A percentile compares a stretch with the other conserved stretches of the same genome.
phyloP scores from a whole-genome alignment of 345 rosid species.

The Geranium rotundifolium region DNA sequence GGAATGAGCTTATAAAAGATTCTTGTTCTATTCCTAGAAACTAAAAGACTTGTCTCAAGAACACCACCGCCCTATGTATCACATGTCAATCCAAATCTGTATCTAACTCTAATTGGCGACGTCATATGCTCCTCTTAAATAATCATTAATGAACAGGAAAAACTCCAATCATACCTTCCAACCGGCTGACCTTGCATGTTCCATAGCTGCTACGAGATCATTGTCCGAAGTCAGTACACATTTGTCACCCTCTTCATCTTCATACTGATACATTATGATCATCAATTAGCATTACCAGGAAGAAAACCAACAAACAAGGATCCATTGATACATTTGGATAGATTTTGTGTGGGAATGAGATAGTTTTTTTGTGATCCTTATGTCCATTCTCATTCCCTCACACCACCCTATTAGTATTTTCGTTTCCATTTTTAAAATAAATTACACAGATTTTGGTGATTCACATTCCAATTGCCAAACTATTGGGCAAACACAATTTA shows the following conservation, averaged over 20 bases:
- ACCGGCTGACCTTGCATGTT: constrained; percentile 80
- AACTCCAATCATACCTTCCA: constrained; percentile 56
- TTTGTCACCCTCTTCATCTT: constrained; percentile 93
- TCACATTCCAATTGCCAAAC: no score
- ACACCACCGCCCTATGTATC: not conserved
- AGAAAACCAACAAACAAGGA: not conserved
- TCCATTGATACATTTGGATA: not conserved
- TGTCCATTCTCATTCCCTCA: no score
- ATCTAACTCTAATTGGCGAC: no score
- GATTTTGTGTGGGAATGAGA: no score
- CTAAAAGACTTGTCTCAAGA: no score
- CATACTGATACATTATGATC: constrained; percentile 45
- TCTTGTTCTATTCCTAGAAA: no score
- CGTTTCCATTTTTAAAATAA: no score
- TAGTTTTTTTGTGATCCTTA: no score
- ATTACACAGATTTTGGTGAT: no score
- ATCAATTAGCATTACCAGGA: constrained; percentile 14
- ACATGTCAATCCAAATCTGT: not conserved
- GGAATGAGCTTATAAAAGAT: no score
- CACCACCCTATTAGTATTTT: no score
- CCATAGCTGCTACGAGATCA: constrained; percentile 81
- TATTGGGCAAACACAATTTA: not conserved
- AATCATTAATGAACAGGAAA: not conserved
- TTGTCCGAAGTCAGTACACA: constrained; percentile 75
- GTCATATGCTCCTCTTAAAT: not conserved